Base-by-base conservation (phyloP, 1,139 yeast genomes). In the Magnusiomyces suaveolens region DNA sequence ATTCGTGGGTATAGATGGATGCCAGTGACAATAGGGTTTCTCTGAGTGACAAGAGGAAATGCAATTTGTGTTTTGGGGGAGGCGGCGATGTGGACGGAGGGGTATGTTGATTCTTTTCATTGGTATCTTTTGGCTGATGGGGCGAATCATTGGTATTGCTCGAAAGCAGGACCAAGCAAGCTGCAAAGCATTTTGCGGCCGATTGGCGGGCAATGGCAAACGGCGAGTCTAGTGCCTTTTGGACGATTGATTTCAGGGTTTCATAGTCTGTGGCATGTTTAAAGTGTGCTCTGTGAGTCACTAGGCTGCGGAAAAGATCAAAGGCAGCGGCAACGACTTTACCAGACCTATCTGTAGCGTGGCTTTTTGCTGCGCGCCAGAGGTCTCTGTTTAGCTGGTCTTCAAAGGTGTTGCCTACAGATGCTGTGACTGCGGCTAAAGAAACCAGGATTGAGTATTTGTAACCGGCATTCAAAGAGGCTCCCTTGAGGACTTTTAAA, bases 331-430 rank as follows among this genome's bases (percentile, higher is more conserved):
- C 62, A 1, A 69, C 60, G 2, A 66, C 66, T 20, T 63, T 60
- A 8, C 66, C 66, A 2, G 72, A 65, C 52, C 64, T 64, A 52
- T 69, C 73, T 2, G 58, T 50, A 3, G 65, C 55, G 32, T 58
- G 60, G 12, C 58, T 48, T 48, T 62, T 62, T n/a, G 67, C 66
- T 20, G 54, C 58, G 54, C 69, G 69, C 68, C 69, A 67, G 18
- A 67, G 50, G 49, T 70, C 72, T 52, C 68, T 66, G 26, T 62
- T 56, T n/a, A 67, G 59, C 2, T 65, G 48, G 24, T 68, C 72
- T 44, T 69, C 73, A 51, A 67, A 63, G 8, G 69, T 59, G 33
- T 66, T 68, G 14, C 70, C 70, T 1, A 67, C 59, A 1, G 65
- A 53, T 16, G 54, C 46, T 21, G 62, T 51, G 10, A 66, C 57